These are phyloP conservation scores for Beauveria rudraprayagi DNA, from an alignment of 2,329 filamentous ascomycete genomes.

Conservation along the genomic window DNA sequence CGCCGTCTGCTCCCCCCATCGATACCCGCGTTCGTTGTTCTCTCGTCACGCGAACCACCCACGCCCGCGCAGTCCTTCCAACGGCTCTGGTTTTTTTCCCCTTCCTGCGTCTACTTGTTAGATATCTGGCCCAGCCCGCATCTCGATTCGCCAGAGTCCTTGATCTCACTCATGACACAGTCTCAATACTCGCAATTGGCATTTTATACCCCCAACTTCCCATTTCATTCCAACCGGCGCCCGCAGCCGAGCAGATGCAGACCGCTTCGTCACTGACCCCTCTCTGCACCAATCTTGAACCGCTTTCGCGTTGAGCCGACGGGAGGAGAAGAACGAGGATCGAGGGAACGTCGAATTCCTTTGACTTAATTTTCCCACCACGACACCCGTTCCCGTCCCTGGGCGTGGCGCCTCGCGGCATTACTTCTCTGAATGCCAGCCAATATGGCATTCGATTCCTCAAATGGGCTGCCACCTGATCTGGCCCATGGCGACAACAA, in stretches of 20 bases:
- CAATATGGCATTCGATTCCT: conserved; percentile 41
- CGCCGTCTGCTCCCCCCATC: not conserved
- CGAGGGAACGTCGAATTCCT: not conserved
- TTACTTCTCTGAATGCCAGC: conserved; percentile 6
- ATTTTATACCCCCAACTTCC: conserved; percentile 2
- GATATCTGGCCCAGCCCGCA: not conserved
- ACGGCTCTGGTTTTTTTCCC: not conserved
- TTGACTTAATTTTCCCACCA: not conserved
- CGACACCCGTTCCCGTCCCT: not conserved
- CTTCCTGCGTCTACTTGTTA: not conserved
- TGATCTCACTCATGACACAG: not conserved
- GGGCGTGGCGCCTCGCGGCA: not conserved
- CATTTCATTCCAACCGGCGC: not conserved
- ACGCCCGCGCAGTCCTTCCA: not conserved
- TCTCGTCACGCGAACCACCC: conserved; percentile 7
- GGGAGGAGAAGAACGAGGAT: not conserved
- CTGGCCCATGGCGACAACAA: conserved; percentile 24
- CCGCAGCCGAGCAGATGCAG: conserved; percentile 13
- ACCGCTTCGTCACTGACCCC: conserved; percentile 10
- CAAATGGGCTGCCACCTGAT: conserved; percentile 32
- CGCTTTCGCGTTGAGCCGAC: conserved; percentile 4
- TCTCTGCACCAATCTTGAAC: conserved; percentile 8
- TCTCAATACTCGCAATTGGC: conserved; percentile 7
- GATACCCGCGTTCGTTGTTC: conserved; percentile 6
- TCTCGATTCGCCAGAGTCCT: not conserved